These are phyloP conservation scores for Bolboschoenus planiculmis DNA, from an alignment of 176 grass and related monocot species.

Conservation along the genomic window DNA sequence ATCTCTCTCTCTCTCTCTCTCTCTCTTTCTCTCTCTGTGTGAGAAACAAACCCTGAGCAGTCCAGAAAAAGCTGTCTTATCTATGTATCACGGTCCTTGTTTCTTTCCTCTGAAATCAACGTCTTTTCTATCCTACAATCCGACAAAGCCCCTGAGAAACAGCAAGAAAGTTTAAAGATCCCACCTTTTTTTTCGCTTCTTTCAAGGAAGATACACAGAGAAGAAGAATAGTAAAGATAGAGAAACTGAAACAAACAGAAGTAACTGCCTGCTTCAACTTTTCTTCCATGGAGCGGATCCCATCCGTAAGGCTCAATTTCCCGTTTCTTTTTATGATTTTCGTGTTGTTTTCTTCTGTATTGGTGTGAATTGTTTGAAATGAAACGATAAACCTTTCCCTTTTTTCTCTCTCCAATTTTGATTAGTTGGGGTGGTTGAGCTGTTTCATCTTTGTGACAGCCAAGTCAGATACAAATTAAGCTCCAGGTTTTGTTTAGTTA, in stretches of 20 bases:
- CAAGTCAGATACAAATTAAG: neutral
- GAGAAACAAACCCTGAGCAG: neutral
- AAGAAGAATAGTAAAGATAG: too few relatives aligned
- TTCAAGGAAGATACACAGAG: neutral
- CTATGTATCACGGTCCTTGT: slow-evolving; percentile 1
- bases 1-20: too few relatives aligned
- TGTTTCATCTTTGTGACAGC: slow-evolving; percentile 7
- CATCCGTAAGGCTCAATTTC: slow-evolving; percentile 16
- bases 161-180: slow-evolving; percentile 6
- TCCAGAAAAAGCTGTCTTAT: slow-evolving; percentile 13
- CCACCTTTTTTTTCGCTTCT: slow-evolving; percentile 8
- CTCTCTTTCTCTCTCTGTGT: neutral
- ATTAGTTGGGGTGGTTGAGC: slow-evolving; percentile 6
- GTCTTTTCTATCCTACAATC: neutral
- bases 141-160: slow-evolving; percentile 13
- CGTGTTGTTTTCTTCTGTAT: neutral
- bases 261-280: neutral
- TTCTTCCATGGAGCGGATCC: slow-evolving; percentile 18
- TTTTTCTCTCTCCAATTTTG: neutral
- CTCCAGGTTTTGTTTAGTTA: neutral
- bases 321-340: neutral
- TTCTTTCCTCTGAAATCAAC: neutral
- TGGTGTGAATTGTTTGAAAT: neutral
- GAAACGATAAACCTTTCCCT: neutral
- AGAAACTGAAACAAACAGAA: neutral